Evolutionary conservation across 1,284 basidiomycete genomes (phyloP), one percentile per base, ranked within the genome.

Genomic region (Somion occarium): DNA sequence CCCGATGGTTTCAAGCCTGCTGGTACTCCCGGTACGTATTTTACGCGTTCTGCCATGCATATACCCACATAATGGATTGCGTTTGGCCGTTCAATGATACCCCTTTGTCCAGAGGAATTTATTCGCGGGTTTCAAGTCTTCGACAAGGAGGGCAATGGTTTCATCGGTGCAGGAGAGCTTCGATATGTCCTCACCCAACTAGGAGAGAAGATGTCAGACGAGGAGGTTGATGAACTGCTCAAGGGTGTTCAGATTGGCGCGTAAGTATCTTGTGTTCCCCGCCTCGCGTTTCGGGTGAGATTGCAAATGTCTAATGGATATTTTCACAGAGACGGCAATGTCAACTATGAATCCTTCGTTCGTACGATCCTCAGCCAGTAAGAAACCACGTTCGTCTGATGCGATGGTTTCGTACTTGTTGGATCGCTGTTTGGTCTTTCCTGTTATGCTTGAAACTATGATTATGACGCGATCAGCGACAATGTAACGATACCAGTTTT

Each of bases 41-140:
- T 20, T 44, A 25, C 48, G 5, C 30, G 30, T 34, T 15, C 30
- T 34, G 7, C n/a, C n/a, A n/a, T n/a, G 5, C n/a, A 26, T 22
- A 38, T 12, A 15, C 26, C 24, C 15, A 12, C 38, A 7, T 20
- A 25, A 19, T 48, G 44, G 42, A 41, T 18, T 41, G 19, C 3
- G 18, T 25, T 23, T n/a, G n/a, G n/a, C 30, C 15, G 15, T 34
- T 34, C 30, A 15, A 34, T 15, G 15, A 34, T 34, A 7, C 30
- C 30, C 7, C 7, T 37, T 39, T 9, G 43, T n/a, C 12, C 68
- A 95, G 96, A 98, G 78, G 96, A 99, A 68, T 99, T 98, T 73
- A 93, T 98, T 64, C 93, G 96, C 51, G 97, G 95, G 7, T 99
- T 99, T 82, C 95, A 98, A 66, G 96, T 99, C 18, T 99, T 99